phyloP scores from a whole-genome alignment of 495 filamentous ascomycete genomes.

The Annulohypoxylon nitens region DNA sequence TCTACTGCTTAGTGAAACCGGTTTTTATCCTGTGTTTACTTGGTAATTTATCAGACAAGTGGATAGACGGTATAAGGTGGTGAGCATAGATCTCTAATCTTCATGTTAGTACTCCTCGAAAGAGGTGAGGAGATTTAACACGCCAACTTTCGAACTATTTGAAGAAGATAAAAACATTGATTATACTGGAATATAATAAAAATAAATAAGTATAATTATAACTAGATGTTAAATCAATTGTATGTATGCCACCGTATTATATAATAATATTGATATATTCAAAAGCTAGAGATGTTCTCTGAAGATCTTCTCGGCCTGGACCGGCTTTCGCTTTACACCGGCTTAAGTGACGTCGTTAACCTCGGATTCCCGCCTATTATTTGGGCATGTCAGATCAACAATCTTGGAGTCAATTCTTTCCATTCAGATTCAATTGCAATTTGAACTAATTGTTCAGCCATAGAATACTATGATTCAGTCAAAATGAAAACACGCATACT shows the following conservation, averaged over 20 bases:
- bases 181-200: neutral
- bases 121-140: too few relatives aligned
- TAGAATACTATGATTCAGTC: slow-evolving; percentile 22
- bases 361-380: slow-evolving; percentile 43
- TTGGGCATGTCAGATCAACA: slow-evolving; percentile 28
- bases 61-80: too few relatives aligned
- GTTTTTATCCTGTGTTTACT: too few relatives aligned
- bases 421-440: slow-evolving; percentile 20
- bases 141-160: too few relatives aligned
- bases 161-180: neutral
- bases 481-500: slow-evolving; percentile 47
- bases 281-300: slow-evolving; percentile 22
- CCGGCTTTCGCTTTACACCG: slow-evolving; percentile 48
- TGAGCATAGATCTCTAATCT: too few relatives aligned
- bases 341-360: slow-evolving; percentile 52
- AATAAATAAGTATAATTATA: neutral
- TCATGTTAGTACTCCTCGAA: too few relatives aligned
- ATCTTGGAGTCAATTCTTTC: slow-evolving; percentile 9
- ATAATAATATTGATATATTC: slow-evolving; percentile 35
- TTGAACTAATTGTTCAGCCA: slow-evolving; percentile 2
- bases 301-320: slow-evolving; percentile 22
- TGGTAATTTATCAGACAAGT: too few relatives aligned
- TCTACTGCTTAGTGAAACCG: neutral
- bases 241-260: neutral
- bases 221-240: neutral